Base-by-base conservation (phyloP, 1,284 basidiomycete genomes). In the Phaffia rhodozyma region DNA sequence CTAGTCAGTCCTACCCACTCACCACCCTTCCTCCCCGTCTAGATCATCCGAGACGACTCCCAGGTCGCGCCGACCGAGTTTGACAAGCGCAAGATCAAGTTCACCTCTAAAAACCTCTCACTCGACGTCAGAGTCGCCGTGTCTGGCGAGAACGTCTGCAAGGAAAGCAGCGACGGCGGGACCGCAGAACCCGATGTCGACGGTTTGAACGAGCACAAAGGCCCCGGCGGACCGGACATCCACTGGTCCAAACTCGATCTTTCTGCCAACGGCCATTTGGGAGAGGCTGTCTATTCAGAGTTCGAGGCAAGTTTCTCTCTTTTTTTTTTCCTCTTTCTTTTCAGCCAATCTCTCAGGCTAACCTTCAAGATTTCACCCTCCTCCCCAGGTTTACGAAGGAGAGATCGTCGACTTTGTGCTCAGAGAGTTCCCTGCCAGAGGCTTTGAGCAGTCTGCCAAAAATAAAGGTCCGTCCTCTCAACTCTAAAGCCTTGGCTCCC, bases 331-430 rank as follows among this genome's bases (percentile, higher is more conserved):
- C 4, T 34, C 32, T 34, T 5, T 34, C 32, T 5, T 34, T 5
- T 34, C 9, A 34, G 32, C 32, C 9, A 9, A 9, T 34, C 32
- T n/a, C 32, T 34, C 9, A 9, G 32, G 32, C 32, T 34, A 5
- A 34, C 4, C 32, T 34, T 34, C 32, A 34, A 34, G 9, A 4
- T 34, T 4, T 52, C 50, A 52, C 68, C 76, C 79, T 11, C 75
- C 82, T 30, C 74, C 93, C 60, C 76, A 78, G 20, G 79, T 96
- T 20, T 73, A 76, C 30, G 91, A 94, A 74, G 91, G 91, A 0
- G 90, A 96, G 74, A 80, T 80, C 18, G 83, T 94, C 27, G 89
- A 87, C 11, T 94, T 94, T 70, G 80, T 94, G 20, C 74, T 94
- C 9, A 4, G 32, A 34, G 32, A 34, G 32, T 21, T 30, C 9